phyloP scores from a whole-genome alignment of 805 yeast genomes.

The Wickerhamomyces strasburgensis region DNA sequence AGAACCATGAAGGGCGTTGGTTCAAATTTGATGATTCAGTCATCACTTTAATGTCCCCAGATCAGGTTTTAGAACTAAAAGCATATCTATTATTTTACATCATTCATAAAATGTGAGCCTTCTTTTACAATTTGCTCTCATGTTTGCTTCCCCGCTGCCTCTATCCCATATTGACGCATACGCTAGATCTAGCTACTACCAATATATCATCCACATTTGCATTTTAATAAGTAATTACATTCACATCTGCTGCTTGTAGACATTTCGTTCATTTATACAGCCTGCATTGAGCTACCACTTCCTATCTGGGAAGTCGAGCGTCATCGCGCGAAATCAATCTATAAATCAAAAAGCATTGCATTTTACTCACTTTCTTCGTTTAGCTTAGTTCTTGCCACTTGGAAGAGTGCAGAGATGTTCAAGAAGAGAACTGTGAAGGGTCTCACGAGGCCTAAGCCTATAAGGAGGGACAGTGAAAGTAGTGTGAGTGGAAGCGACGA shows the following conservation, averaged over 20 bases:
- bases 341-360: neutral
- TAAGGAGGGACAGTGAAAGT: constrained; percentile 8
- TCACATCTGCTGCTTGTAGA: neutral
- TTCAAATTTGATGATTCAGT: constrained; percentile 86
- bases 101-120: constrained; percentile 22
- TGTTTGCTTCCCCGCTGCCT: neutral
- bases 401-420: constrained; percentile 27
- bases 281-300: too few species aligned
- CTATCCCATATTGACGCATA: too few species aligned
- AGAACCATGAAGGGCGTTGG: constrained; percentile 76
- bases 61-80: constrained; percentile 61
- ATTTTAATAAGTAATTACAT: too few species aligned
- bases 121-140: neutral
- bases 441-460: constrained; percentile 5
- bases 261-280: too few species aligned
- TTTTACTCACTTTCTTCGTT: neutral
- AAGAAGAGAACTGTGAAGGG: constrained; percentile 32
- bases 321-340: neutral
- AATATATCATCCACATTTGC: neutral
- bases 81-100: constrained; percentile 81
- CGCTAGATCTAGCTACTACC: neutral
- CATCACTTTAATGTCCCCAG: constrained; percentile 58
- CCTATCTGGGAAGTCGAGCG: neutral
- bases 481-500: constrained; percentile 11
- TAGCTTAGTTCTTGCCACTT: neutral